Percentiles rank a stretch among this genome's conserved stretches.
phyloP scores from a whole-genome alignment of 139 green algal species.

The Pycnococcus provasolii region DNA sequence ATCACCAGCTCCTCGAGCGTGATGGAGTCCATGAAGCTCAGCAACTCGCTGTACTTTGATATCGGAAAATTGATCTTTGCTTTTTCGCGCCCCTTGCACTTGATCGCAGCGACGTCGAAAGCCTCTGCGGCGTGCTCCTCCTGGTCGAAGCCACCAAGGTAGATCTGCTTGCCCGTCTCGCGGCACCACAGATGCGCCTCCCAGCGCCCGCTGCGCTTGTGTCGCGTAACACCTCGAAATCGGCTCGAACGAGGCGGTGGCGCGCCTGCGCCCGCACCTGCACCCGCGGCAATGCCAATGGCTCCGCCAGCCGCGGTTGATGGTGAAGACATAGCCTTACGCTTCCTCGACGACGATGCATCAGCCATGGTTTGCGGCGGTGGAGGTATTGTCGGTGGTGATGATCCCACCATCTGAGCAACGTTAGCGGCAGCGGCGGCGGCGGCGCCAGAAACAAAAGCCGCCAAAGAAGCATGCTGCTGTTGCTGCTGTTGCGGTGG shows the following conservation, averaged over 20 bases:
- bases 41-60: conserved; percentile 9
- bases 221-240: conserved; percentile 25
- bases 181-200: conserved; percentile 34
- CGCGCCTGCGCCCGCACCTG: too few relatives aligned
- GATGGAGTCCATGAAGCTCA: not conserved
- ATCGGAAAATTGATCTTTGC: conserved; percentile 26
- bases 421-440: too few relatives aligned
- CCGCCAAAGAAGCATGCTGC: too few relatives aligned
- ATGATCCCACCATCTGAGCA: too few relatives aligned
- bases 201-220: conserved; percentile 23
- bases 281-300: too few relatives aligned
- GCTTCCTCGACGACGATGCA: too few relatives aligned
- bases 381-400: too few relatives aligned
- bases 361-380: too few relatives aligned
- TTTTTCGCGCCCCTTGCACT: conserved; percentile 12
- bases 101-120: conserved; percentile 31
- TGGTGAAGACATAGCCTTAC: too few relatives aligned
- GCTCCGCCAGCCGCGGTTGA: too few relatives aligned
- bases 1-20: conserved; percentile 67
- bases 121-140: conserved; percentile 22
- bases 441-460: too few relatives aligned
- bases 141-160: conserved; percentile 27
- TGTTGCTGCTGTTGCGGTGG: too few relatives aligned
- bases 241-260: not conserved
- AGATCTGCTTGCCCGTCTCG: conserved; percentile 29